A percentile compares a stretch with the other conserved stretches of the same genome.
These are phyloP conservation scores for Arctostaphylos glauca DNA, from an alignment of 148 eudicot genomes.

Conservation along the genomic window DNA sequence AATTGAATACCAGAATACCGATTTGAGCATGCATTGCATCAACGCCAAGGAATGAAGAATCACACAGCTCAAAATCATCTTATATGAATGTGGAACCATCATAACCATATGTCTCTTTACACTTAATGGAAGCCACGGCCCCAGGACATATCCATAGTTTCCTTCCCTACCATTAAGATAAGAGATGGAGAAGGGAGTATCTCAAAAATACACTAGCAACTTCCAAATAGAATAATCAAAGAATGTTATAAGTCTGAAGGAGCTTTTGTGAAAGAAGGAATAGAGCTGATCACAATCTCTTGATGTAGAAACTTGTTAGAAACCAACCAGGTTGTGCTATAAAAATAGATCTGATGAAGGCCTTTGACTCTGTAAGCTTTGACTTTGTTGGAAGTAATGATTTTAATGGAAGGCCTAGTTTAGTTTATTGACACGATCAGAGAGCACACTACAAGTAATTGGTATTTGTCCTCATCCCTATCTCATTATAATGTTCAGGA, in stretches of 20 bases:
- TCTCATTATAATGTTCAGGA: not conserved
- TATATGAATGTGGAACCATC: not conserved
- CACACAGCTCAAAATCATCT: not conserved
- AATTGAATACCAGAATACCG: not conserved
- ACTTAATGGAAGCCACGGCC: not conserved
- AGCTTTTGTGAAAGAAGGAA: not conserved
- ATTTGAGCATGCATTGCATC: not conserved
- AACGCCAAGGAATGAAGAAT: not conserved
- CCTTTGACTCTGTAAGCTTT: not conserved
- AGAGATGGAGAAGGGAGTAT: not conserved
- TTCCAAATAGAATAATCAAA: not conserved
- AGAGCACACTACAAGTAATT: not conserved
- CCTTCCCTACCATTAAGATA: not conserved
- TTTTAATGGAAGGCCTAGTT: not conserved
- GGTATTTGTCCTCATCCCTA: not conserved
- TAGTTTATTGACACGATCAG: not conserved
- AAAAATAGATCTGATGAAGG: not conserved
- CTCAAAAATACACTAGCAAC: not conserved
- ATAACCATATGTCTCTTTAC: not conserved
- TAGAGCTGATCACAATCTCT: not conserved
- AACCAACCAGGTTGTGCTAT: not conserved
- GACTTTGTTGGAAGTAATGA: not conserved
- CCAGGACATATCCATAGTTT: not conserved
- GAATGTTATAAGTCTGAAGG: not conserved
- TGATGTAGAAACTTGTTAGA: not conserved